phyloP scores from a whole-genome alignment of 2,329 filamentous ascomycete genomes.

The Cladosporium sp. region DNA sequence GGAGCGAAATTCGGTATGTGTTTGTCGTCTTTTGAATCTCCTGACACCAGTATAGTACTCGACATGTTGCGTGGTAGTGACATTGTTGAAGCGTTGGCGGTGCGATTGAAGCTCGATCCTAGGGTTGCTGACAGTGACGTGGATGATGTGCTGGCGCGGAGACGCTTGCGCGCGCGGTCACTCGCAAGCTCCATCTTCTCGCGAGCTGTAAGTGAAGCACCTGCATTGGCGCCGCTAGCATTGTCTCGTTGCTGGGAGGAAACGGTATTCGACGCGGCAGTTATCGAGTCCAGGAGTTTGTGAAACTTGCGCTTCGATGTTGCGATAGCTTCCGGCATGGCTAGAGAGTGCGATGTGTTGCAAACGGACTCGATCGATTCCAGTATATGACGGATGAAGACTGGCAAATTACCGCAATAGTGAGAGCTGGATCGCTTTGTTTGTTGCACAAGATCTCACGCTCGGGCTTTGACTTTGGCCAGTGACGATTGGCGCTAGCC shows the following conservation, averaged over 20 bases:
- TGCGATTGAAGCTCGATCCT: constrained; percentile 13
- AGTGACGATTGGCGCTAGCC: background rate
- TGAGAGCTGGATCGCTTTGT: background rate
- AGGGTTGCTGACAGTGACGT: constrained; percentile 17
- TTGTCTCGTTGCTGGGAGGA: constrained; percentile 33
- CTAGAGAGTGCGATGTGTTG: background rate
- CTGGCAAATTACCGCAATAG: background rate
- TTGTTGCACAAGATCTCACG: background rate
- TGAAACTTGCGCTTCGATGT: constrained; percentile 83
- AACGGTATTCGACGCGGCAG: constrained; percentile 40
- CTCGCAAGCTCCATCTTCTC: constrained; percentile 20
- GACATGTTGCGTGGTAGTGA: constrained; percentile 31
- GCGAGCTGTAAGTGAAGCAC: constrained; percentile 26
- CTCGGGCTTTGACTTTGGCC: background rate
- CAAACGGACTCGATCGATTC: background rate
- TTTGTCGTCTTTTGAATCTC: constrained; percentile 14
- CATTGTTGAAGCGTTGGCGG: constrained; percentile 1
- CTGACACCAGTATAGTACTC: constrained; percentile 18
- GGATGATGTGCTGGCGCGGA: constrained; percentile 27
- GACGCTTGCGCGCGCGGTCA: constrained; percentile 28
- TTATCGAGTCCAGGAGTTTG: constrained; percentile 60
- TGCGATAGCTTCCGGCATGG: constrained; percentile 55
- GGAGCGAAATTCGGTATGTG: constrained; percentile 71
- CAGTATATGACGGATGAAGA: background rate
- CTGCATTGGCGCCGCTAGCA: constrained; percentile 30